Percentiles rank a stretch among this genome's conserved stretches.
phyloP scores from a whole-genome alignment of 2,329 filamentous ascomycete genomes.

The Seiridium unicorne region DNA sequence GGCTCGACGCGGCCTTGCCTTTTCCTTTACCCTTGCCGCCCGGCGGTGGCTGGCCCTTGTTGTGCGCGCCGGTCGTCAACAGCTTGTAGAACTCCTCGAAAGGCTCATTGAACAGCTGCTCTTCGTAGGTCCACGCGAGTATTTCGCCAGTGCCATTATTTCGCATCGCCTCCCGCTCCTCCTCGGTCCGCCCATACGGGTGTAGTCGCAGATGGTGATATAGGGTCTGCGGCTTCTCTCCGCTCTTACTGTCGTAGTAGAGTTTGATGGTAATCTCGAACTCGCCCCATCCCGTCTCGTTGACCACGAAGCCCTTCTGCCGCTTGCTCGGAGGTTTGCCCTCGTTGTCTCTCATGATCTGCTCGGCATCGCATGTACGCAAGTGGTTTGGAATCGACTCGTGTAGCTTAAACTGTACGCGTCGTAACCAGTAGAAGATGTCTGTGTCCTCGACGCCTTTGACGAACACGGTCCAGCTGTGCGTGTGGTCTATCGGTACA shows the following conservation, averaged over 20 bases:
- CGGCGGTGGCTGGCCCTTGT: constrained; percentile 38
- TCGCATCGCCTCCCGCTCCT: constrained; percentile 62
- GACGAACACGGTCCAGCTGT: constrained; percentile 95
- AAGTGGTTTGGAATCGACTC: constrained; percentile 93
- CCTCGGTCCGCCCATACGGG: constrained; percentile 82
- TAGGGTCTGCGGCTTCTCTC: constrained; percentile 92
- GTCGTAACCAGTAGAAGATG: constrained; percentile 92
- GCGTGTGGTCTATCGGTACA: constrained; percentile 87
- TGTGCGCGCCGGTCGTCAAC: constrained; percentile 70
- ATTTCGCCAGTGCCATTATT: constrained; percentile 64
- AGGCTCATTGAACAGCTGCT: constrained; percentile 96
- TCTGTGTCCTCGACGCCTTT: constrained; percentile 86
- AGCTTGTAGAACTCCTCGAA: constrained; percentile 89
- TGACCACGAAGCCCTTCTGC: constrained; percentile 65
- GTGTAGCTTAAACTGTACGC: constrained; percentile 97
- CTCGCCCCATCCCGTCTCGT: constrained; percentile 96
- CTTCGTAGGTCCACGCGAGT: constrained; percentile 81
- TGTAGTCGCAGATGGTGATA: constrained; percentile 92
- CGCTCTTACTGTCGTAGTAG: constrained; percentile 84
- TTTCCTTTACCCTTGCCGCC: constrained; percentile 52
- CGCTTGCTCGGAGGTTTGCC: constrained; percentile 47
- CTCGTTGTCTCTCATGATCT: constrained; percentile 28
- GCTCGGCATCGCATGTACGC: constrained; percentile 57
- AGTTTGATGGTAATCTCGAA: constrained; percentile 96
- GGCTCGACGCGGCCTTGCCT: constrained; percentile 40